Percentiles rank a stretch among this genome's conserved stretches.
phyloP scores from a whole-genome alignment of 2,329 filamentous ascomycete species.

The Phialophora chinensis region DNA sequence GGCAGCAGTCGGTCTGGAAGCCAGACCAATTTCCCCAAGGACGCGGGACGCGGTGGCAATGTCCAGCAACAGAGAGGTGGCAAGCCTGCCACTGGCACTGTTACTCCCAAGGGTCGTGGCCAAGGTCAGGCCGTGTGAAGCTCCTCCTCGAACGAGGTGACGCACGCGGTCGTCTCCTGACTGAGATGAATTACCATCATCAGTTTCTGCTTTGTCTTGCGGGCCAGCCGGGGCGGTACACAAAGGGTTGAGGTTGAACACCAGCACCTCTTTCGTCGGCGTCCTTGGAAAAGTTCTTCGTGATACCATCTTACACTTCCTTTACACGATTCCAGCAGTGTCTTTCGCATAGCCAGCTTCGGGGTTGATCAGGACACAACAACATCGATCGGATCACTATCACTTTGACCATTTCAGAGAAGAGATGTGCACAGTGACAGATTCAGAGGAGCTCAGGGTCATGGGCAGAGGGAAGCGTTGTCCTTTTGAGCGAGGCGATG shows the following conservation, averaged over 20 bases:
- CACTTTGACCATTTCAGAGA: conserved; percentile 18
- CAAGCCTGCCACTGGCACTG: conserved; percentile 62
- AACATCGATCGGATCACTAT: conserved; percentile 23
- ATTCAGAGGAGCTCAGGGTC: conserved; percentile 10
- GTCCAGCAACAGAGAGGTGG: conserved; percentile 67
- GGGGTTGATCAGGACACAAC: conserved; percentile 27
- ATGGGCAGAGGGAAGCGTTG: conserved; percentile 54
- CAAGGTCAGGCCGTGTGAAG: conserved; percentile 53
- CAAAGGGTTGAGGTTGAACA: conserved; percentile 26
- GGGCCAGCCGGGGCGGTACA: conserved; percentile 26
- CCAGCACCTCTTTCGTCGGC: conserved; percentile 31
- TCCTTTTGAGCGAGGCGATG: conserved; percentile 94
- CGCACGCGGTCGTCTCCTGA: neutral
- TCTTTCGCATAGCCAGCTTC: conserved; percentile 36
- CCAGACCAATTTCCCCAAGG: conserved; percentile 70
- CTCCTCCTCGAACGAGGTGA: neutral
- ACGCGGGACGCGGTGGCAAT: conserved; percentile 69
- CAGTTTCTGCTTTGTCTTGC: conserved; percentile 22
- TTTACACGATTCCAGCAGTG: conserved; percentile 19
- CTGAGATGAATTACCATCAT: conserved; percentile 13
- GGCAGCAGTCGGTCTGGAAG: conserved; percentile 61
- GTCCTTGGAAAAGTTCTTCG: conserved; percentile 37
- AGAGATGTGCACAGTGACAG: conserved; percentile 17
- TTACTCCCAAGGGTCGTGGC: conserved; percentile 53
- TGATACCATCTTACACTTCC: conserved; percentile 15